A percentile compares a stretch with the other conserved stretches of the same genome.
phyloP scores from a whole-genome alignment of 73 alveolate genomes.

The Breviolum minutum region DNA sequence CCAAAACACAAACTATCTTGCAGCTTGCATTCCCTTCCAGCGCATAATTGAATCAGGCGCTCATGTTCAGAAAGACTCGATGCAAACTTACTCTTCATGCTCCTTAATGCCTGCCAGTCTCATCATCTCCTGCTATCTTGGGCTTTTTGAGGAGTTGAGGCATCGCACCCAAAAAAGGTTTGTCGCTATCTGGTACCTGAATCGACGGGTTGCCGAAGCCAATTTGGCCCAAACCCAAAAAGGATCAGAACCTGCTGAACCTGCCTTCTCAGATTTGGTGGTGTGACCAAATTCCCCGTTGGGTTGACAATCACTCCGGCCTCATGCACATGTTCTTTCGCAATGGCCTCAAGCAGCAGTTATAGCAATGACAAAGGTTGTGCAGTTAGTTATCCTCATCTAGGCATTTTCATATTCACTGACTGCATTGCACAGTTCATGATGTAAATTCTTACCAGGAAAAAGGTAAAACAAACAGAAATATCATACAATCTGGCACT shows the following conservation, averaged over 20 bases:
- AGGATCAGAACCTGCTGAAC: too few relatives aligned
- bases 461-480: not conserved
- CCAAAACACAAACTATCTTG: too few relatives aligned
- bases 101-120: not conserved
- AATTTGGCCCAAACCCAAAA: not conserved
- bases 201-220: not conserved
- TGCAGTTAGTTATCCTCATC: too few relatives aligned
- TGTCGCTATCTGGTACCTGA: conserved; percentile 70
- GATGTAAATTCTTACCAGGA: not conserved
- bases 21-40: too few relatives aligned
- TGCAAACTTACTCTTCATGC: not conserved
- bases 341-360: conserved; percentile 43
- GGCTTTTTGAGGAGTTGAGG: conserved; percentile 79
- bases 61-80: not conserved
- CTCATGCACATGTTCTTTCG: conserved; percentile 73
- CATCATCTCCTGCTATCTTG: conserved; percentile 40
- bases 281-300: not conserved
- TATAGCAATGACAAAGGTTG: too few relatives aligned
- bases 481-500: too few relatives aligned
- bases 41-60: not conserved
- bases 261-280: not conserved
- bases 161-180: conserved; percentile 58
- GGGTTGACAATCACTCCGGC: not conserved
- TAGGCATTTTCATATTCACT: too few relatives aligned
- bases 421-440: not conserved